Conservation (phyloP, 2,329 filamentous ascomycete genomes). For the Rutstroemia sp. region DNA sequence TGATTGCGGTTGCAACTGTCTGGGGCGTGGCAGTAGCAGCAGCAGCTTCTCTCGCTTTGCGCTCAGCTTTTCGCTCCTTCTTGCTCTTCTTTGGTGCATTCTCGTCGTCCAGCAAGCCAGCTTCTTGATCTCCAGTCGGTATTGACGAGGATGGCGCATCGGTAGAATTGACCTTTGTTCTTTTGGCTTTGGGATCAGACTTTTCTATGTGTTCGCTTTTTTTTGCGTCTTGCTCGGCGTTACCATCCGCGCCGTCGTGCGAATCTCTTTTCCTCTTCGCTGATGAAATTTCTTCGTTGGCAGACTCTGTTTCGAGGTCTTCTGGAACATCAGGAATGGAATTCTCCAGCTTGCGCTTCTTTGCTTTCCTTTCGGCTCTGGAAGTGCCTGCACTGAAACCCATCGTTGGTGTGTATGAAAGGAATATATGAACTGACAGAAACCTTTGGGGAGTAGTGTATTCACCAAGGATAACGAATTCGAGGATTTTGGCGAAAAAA, state of each 20-base stretch:
- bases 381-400: slow-evolving; percentile 20
- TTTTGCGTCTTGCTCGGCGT: slow-evolving; percentile 1
- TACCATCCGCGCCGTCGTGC: background rate
- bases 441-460: background rate
- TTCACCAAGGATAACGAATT: no score
- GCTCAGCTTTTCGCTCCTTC: slow-evolving; percentile 31
- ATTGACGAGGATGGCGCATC: background rate
- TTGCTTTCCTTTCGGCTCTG: slow-evolving; percentile 29
- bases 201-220: background rate
- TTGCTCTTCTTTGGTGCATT: slow-evolving; percentile 29
- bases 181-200: background rate
- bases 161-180: background rate
- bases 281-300: slow-evolving; percentile 14
- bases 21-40: slow-evolving; percentile 6
- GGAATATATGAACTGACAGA: background rate
- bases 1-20: background rate
- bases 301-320: slow-evolving; percentile 18
- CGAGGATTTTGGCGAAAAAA: no score
- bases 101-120: slow-evolving; percentile 16
- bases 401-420: slow-evolving; percentile 12
- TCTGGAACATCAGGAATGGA: slow-evolving; percentile 29
- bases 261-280: background rate
- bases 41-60: slow-evolving; percentile 28
- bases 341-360: slow-evolving; percentile 29
- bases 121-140: background rate